Base-by-base conservation (phyloP, 306 rosid species). In the Begonia peltatifolia region DNA sequence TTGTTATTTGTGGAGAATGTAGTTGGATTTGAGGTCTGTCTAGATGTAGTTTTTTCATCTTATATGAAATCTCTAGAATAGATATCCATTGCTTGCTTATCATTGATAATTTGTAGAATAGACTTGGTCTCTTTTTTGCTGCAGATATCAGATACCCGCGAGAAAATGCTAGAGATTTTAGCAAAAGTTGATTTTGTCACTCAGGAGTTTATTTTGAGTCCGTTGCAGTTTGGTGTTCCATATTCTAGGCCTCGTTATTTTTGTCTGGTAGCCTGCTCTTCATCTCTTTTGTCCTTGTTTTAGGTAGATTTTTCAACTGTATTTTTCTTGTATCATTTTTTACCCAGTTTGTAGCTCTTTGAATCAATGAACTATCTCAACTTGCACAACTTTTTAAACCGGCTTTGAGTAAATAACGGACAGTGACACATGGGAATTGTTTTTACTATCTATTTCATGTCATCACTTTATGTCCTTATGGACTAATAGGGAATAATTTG, bases 181-280 rank as follows among this genome's bases (percentile, higher is more conserved):
- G 79, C 58, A 50, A 72, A 75, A 22, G 68, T 77, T 50, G 66
- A 72, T 73, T 88, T 73, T 68, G 55, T 60, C 55, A 81, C 73
- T 18, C 96, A 79, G 47, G 99, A 92, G 70, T 92, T 92, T 71
- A 86, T 92, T 64, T 72, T 86, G 56, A 92, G 83, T 65, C 96
- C 99, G 6, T 69, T 86, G 59, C 99, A 92, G 65, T 86, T 92
- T 61, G 94, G 88, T 41, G 80, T 92, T 60, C 99, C 99, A 54
- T 92, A 92, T 77, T 86, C 99, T 16, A 79, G 99, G 79, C 96
- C 94, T 13, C 84, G 99, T 2, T 92, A 92, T 64, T 83, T 92
- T 78, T 92, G 99, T 70, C 77, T 90, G 99, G 99, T 90, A 66
- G 16, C 57, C 46, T 68, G 57, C 68, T 55, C 23, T 66, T 54